A percentile compares a stretch with the other conserved stretches of the same genome.
These are phyloP conservation scores for Ascochyta viciae-villosae DNA, from an alignment of 2,329 filamentous ascomycete genomes.

Conservation along the genomic window DNA sequence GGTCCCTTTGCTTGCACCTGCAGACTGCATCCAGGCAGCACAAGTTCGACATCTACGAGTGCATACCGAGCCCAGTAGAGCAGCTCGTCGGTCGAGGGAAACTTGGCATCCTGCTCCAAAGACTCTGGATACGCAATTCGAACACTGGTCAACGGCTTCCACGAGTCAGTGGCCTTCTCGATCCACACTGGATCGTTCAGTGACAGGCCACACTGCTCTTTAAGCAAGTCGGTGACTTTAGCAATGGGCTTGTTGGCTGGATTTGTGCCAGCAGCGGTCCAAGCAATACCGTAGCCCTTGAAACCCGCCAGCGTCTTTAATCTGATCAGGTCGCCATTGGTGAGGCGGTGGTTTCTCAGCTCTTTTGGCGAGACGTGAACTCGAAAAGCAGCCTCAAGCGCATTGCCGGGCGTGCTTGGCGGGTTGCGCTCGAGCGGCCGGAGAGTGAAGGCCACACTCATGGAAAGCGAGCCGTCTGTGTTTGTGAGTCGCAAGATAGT, in stretches of 20 bases:
- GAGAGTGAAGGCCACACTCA: conserved; percentile 56
- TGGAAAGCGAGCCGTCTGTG: conserved; percentile 11
- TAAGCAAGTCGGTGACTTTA: conserved; percentile 75
- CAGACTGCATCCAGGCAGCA: conserved; percentile 74
- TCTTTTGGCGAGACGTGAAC: conserved; percentile 64
- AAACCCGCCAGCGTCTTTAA: conserved; percentile 53
- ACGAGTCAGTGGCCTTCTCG: conserved; percentile 53
- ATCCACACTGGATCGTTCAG: conserved; percentile 65
- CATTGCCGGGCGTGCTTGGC: conserved; percentile 52
- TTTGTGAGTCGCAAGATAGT: neutral
- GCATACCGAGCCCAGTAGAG: conserved; percentile 40
- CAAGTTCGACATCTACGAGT: conserved; percentile 66
- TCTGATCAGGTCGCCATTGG: conserved; percentile 66
- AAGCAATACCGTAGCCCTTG: conserved; percentile 67
- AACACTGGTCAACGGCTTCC: conserved; percentile 42
- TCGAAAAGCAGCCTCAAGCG: conserved; percentile 65
- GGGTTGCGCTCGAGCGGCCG: conserved; percentile 60
- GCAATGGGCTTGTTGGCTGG: conserved; percentile 47
- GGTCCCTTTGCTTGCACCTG: conserved; percentile 60
- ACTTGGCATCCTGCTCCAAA: conserved; percentile 27
- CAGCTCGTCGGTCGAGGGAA: conserved; percentile 37
- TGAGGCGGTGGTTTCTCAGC: conserved; percentile 62
- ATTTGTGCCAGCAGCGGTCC: conserved; percentile 60
- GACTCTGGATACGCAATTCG: conserved; percentile 30
- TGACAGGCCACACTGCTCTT: conserved; percentile 74